Percentiles rank a stretch among this genome's conserved stretches.
phyloP scores from a whole-genome alignment of 257 asterid genomes.

The Schizonepeta tenuifolia region DNA sequence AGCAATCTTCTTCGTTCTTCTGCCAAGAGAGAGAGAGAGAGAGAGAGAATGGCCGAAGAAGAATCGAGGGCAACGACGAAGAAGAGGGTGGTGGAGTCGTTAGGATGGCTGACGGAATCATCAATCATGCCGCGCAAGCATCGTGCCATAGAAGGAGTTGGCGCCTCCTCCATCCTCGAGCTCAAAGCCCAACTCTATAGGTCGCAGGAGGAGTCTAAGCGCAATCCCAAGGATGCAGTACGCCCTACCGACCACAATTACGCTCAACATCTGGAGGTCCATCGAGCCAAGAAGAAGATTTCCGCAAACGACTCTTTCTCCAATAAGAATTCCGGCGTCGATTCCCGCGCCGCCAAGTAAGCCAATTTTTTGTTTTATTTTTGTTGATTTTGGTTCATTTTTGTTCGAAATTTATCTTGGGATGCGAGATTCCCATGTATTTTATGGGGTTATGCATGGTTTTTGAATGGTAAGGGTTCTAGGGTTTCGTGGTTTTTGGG shows the following conservation, averaged over 20 bases:
- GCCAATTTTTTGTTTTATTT: slow-evolving; percentile 9
- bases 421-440: slow-evolving; percentile 3
- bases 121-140: slow-evolving; percentile 94
- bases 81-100: slow-evolving; percentile 79
- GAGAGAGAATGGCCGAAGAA: slow-evolving; percentile 49
- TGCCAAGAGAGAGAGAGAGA: slow-evolving; percentile 1
- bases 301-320: slow-evolving; percentile 61
- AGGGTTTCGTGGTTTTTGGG: slow-evolving; percentile 39
- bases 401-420: neutral
- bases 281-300: slow-evolving; percentile 79
- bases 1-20: neutral
- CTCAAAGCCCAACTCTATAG: slow-evolving; percentile 94
- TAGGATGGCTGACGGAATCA: slow-evolving; percentile 99
- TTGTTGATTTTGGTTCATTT: neutral
- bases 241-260: slow-evolving; percentile 56
- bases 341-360: slow-evolving; percentile 82
- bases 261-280: slow-evolving; percentile 69
- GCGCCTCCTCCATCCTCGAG: slow-evolving; percentile 90
- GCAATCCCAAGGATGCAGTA: slow-evolving; percentile 65
- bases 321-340: slow-evolving; percentile 75
- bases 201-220: slow-evolving; percentile 91
- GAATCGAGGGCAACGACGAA: slow-evolving; percentile 40
- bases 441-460: neutral
- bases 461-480: slow-evolving; percentile 32
- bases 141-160: slow-evolving; percentile 86